Evolutionary conservation across 768 basidiomycete species (phyloP).

Genomic region (Lactarius pseudohatsudake): DNA sequence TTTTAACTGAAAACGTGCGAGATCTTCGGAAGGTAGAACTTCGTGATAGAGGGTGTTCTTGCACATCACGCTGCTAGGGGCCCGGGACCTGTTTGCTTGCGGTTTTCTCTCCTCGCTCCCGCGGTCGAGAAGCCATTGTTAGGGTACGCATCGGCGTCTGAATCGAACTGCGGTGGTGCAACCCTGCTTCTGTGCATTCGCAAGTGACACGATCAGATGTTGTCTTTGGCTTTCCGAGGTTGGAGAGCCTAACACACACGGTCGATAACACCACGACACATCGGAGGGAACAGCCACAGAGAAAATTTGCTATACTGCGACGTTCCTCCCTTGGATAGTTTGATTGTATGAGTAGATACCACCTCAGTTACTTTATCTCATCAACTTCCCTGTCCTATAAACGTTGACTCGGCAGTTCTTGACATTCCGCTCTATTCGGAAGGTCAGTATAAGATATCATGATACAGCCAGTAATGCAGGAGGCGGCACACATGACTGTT

Average conservation of each 20-base stretch:
- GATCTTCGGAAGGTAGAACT: neutral
- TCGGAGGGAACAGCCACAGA: neutral
- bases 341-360: neutral
- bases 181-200: neutral
- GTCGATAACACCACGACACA: neutral
- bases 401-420: neutral
- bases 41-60: neutral
- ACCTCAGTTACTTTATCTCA: neutral
- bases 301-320: neutral
- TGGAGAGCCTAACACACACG: neutral
- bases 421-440: neutral
- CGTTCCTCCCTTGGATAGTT: neutral
- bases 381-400: neutral
- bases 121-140: neutral
- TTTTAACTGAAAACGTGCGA: neutral
- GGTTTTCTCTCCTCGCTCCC: neutral
- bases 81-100: neutral
- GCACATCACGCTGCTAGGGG: neutral
- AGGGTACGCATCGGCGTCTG: neutral
- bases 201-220: neutral
- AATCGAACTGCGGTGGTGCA: neutral
- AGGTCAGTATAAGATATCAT: too few relatives aligned
- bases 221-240: neutral
- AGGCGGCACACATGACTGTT: neutral
- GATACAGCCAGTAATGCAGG: neutral